A percentile compares a stretch with the other conserved stretches of the same genome.
Evolutionary conservation across 331 rosid species (phyloP).

Genomic region (Rosa hybrid): DNA sequence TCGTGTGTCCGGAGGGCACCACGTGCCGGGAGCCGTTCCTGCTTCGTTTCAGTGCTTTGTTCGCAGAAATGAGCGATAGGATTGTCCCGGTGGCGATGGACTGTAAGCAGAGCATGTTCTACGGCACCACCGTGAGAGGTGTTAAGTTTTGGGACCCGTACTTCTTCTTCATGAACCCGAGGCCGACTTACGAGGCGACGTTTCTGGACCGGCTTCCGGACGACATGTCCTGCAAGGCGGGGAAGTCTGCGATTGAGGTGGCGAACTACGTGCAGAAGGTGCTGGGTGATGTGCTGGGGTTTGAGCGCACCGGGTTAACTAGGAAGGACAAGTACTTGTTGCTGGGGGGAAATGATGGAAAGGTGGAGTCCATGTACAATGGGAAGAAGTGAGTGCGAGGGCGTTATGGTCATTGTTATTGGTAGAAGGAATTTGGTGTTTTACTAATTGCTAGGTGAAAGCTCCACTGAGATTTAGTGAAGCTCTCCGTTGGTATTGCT

Average conservation of each 20-base stretch:
- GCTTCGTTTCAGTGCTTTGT: constrained; percentile 88
- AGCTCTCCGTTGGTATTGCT: background rate
- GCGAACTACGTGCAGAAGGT: constrained; percentile 70
- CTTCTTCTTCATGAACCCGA: constrained; percentile 92
- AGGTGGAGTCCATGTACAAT: constrained; percentile 62
- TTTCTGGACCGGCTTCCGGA: constrained; percentile 74
- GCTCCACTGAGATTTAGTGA: background rate
- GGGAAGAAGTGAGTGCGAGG: constrained; percentile 33
- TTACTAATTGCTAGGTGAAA: background rate
- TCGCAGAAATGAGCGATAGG: constrained; percentile 90
- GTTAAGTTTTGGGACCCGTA: constrained; percentile 89
- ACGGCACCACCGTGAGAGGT: constrained; percentile 86
- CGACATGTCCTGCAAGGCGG: constrained; percentile 66
- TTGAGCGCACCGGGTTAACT: constrained; percentile 80
- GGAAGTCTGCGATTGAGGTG: constrained; percentile 84
- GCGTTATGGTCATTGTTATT: background rate
- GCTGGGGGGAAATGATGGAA: constrained; percentile 92
- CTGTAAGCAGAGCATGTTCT: constrained; percentile 83
- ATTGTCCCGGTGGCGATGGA: constrained; percentile 92
- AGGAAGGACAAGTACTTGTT: constrained; percentile 84
- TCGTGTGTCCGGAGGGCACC: constrained; percentile 95
- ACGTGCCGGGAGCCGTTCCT: constrained; percentile 82
- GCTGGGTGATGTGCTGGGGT: constrained; percentile 74
- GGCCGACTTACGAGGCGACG: constrained; percentile 69
- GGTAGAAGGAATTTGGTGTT: background rate